Base-by-base conservation (phyloP, 2,329 filamentous ascomycete genomes). In the Botryotinia calthae region DNA sequence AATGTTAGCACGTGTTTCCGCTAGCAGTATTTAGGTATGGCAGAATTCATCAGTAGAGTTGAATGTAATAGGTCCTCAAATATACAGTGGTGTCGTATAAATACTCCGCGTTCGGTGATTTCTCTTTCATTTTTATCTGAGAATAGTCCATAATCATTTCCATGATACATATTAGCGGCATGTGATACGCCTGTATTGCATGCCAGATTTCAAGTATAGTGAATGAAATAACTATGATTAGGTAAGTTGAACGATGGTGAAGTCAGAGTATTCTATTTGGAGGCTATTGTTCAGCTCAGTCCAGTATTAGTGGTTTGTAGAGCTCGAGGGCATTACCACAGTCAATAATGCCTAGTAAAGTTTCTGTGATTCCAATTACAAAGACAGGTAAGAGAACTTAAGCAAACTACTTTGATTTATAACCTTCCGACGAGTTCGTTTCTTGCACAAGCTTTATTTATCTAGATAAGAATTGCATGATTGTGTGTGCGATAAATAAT, bases 71-170 rank as follows among this genome's bases (percentile, higher is more conserved):
- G n/a, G n/a, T n/a, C n/a, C n/a, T n/a, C n/a, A n/a, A n/a, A n/a
- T 28, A 16, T 5, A 2, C 0, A 1, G 25, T n/a, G 1, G 25
- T 54, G 16, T 28, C 18, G 3, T 18, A 18, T 0, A 18, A 18
- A 14, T 44, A 4, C 14, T 6, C 51, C 51, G 2, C 0, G 2
- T 56, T 18, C 14, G 2, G n/a, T 56, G 4, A 18, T 28, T 1
- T 28, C 28, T 58, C 16, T 20, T 9, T 9, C 12, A 31, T 1
- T 10, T 34, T 58, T 58, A 4, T 58, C 10, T 18, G 28, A 28
- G 4, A 58, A 58, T 34, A 6, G 56, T 10, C 4, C 9, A 6
- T 22, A 8, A 18, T 22, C 16, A 34, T 28, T 22, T 18, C 4
- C 10, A 20, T 28, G 3, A 34, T 34, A 58, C 4, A 58, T 34